Evolutionary conservation across 2,329 filamentous ascomycete genomes (phyloP).

Genomic region (Phaeophleospora eucalypticola): DNA sequence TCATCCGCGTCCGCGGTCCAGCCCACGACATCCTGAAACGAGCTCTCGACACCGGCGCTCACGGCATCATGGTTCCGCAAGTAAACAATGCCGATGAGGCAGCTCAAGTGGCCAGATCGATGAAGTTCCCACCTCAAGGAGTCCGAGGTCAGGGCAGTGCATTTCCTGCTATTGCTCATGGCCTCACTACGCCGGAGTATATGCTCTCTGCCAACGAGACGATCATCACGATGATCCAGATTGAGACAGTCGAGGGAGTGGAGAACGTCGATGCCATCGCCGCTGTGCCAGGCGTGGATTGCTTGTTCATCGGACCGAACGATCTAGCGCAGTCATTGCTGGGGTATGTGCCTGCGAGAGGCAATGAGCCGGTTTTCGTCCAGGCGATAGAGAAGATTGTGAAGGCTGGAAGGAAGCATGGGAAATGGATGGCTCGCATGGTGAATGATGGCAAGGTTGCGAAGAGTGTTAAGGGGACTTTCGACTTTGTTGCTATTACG

Average conservation of each 20-base stretch:
- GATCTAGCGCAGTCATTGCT: constrained; percentile 43
- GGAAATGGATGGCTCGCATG: constrained; percentile 60
- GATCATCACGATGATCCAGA: constrained; percentile 47
- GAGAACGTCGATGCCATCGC: constrained; percentile 46
- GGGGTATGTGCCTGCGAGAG: constrained; percentile 40
- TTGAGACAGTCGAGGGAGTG: constrained; percentile 41
- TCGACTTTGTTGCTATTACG: constrained; percentile 45
- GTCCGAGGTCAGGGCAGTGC: constrained; percentile 52
- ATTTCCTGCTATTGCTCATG: constrained; percentile 55
- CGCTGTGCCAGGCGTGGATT: constrained; percentile 14
- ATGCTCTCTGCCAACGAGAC: constrained; percentile 50
- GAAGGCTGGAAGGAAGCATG: constrained; percentile 55
- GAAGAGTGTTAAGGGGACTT: constrained; percentile 45
- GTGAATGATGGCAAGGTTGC: constrained; percentile 48
- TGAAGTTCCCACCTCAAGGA: constrained; percentile 54
- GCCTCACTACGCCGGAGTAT: constrained; percentile 43
- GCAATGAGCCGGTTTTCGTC: constrained; percentile 44
- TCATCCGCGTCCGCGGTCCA: constrained; percentile 49
- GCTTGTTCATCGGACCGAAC: constrained; percentile 1
- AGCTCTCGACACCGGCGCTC: constrained; percentile 3
- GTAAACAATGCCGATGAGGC: constrained; percentile 51
- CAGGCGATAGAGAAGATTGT: constrained; percentile 50
- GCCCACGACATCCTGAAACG: constrained; percentile 52
- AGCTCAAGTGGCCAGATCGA: constrained; percentile 44
- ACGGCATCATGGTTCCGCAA: constrained; percentile 47